Base-by-base conservation (phyloP, 108 stramenopile species). In the Cyclotella baltica region DNA sequence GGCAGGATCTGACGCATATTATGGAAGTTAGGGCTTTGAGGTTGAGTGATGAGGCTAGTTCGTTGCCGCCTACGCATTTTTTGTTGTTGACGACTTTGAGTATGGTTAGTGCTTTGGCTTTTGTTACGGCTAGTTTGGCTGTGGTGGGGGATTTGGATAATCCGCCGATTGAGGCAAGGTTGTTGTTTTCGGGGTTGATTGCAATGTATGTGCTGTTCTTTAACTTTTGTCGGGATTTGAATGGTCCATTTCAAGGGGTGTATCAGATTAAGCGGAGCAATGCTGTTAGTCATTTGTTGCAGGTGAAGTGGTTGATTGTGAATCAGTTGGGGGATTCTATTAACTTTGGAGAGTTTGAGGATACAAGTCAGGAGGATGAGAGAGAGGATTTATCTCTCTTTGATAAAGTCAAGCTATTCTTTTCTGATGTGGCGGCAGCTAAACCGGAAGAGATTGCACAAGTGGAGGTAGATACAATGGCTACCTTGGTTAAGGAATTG, bases 11-110 rank as follows among this genome's bases (percentile, higher is more conserved):
- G 25, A 61, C 73, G 30, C 74, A 92, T n/a, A 67, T 92, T 23
- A 67, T 70, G 29, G 76, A 72, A 52, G 63, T 80, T 5, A 77
- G 91, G 15, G 77, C 88, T 3, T 35, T 70, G 36, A 80, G 91
- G 1, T 43, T 92, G 67, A 78, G 75, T 43, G 78, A 88, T 46
- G 91, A 92, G 73, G 84, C 86, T 0, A 55, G 73, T n/a, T 81
- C 88, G 13, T 64, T 92, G 31, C 86, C 88, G 9, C 84, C 84
- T 22, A 88, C 88, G 5, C 90, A 90, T 69, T 90, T 88, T 69
- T 59, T 80, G 19, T 62, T 91, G n/a, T 37, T 86, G 52, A 83
- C 63, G 16, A 37, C 61, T 15, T 66, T 87, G 46, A 78, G 84
- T 0, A 9, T 40, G 28, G 66, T 87, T 36, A 87, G 86, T 67